Conservation (phyloP, 2,329 filamentous ascomycete genomes). For the Pseudonectria foliicola region DNA sequence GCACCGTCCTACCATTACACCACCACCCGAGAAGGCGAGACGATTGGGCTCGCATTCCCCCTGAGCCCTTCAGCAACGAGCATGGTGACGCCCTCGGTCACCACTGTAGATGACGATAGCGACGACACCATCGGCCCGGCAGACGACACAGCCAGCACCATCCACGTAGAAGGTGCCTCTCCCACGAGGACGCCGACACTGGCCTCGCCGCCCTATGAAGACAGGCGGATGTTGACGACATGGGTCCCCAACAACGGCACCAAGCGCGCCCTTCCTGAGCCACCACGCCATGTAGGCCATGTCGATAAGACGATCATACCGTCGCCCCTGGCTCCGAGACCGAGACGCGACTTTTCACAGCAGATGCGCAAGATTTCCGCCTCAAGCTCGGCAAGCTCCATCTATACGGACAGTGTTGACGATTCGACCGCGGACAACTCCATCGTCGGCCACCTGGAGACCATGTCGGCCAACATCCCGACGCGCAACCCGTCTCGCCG, state of each 20-base stretch:
- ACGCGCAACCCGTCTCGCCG: slow-evolving; percentile 10
- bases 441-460: slow-evolving; percentile 5
- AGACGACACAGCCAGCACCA: slow-evolving; percentile 5
- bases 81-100: slow-evolving; percentile 19
- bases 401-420: slow-evolving; percentile 12
- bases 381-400: slow-evolving; percentile 18
- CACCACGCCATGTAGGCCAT: slow-evolving; percentile 20
- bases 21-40: slow-evolving; percentile 8
- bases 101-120: slow-evolving; percentile 8
- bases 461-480: slow-evolving; percentile 18
- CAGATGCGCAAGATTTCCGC: slow-evolving; percentile 18
- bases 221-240: slow-evolving; percentile 27
- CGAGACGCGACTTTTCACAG: slow-evolving; percentile 9
- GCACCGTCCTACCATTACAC: slow-evolving; percentile 7
- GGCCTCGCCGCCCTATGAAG: slow-evolving; percentile 26
- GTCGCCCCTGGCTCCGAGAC: slow-evolving; percentile 22
- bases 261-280: slow-evolving; percentile 22
- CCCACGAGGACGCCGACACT: slow-evolving; percentile 7
- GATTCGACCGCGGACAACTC: slow-evolving; percentile 5
- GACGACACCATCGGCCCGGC: slow-evolving; percentile 11
- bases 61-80: slow-evolving; percentile 18
- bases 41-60: slow-evolving; percentile 15
- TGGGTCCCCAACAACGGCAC: slow-evolving; percentile 17
- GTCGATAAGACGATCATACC: slow-evolving; percentile 22
- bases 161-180: slow-evolving; percentile 3